phyloP scores from a whole-genome alignment of 2,329 filamentous ascomycete species.

The Aspergillus thermomutatus region DNA sequence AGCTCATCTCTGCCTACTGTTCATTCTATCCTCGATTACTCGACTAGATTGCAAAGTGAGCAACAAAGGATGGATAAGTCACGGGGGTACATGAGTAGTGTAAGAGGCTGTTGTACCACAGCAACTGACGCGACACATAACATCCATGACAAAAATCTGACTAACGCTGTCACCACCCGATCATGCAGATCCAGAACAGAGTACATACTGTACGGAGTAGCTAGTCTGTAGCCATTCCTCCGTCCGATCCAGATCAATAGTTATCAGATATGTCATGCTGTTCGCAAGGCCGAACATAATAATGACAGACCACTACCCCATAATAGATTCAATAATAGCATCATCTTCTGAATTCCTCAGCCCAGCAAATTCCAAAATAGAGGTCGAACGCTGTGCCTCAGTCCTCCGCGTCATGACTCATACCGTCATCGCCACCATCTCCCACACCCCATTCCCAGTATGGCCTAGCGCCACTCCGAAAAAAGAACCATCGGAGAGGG shows the following conservation, averaged over 20 bases:
- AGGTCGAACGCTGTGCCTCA: not conserved
- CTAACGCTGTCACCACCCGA: not conserved
- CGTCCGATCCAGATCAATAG: not conserved
- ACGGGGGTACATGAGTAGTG: not conserved
- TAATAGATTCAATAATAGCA: not conserved
- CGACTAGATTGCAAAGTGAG: not conserved
- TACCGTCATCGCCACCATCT: not conserved
- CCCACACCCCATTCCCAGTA: not conserved
- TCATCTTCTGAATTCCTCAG: not conserved
- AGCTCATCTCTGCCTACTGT: not conserved
- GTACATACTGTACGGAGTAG: too few species aligned
- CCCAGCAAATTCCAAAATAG: not conserved
- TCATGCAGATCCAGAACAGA: not conserved
- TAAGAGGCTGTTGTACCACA: not conserved
- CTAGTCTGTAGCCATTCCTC: not conserved
- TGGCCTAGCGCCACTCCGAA: not conserved
- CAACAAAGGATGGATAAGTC: not conserved
- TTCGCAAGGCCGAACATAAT: not conserved
- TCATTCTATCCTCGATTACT: not conserved
- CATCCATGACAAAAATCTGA: not conserved
- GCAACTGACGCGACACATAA: not conserved
- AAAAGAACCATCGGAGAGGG: not conserved
- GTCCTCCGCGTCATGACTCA: not conserved
- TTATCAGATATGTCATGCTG: not conserved
- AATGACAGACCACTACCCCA: too few species aligned